Percentiles rank a stretch among this genome's conserved stretches.
phyloP scores from a whole-genome alignment of 345 rosid species.

The Boechera stricta region DNA sequence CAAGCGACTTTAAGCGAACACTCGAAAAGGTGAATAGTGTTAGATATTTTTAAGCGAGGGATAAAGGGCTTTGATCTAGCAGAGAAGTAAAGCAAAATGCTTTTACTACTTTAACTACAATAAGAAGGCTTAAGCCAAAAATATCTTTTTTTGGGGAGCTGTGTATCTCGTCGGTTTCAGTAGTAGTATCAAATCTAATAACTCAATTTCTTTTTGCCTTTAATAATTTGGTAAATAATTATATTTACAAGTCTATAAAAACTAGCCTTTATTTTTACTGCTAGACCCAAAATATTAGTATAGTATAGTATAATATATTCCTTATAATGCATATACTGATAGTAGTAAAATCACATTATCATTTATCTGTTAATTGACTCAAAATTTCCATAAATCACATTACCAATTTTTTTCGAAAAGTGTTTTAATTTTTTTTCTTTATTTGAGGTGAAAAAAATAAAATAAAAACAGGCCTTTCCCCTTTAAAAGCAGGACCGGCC shows the following conservation, averaged over 20 bases:
- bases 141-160: too few relatives aligned
- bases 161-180: too few relatives aligned
- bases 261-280: not conserved
- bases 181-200: slow-evolving; percentile 6
- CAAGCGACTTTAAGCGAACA: too few relatives aligned
- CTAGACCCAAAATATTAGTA: not conserved
- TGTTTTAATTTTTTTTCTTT: not conserved
- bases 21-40: too few relatives aligned
- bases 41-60: too few relatives aligned
- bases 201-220: not conserved
- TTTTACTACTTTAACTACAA: too few relatives aligned
- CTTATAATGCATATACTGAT: not conserved
- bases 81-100: too few relatives aligned
- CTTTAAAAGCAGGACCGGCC: slow-evolving; percentile 37
- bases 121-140: too few relatives aligned
- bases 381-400: not conserved
- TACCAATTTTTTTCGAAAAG: not conserved
- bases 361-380: not conserved
- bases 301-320: too few relatives aligned
- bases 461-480: not conserved
- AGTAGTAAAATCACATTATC: not conserved
- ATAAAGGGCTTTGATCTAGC: too few relatives aligned
- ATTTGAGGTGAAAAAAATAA: not conserved
- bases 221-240: too few relatives aligned
- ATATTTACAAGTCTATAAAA: not conserved